phyloP scores from a whole-genome alignment of 2,329 filamentous ascomycete genomes.

The Neocatenulostroma microsporum region DNA sequence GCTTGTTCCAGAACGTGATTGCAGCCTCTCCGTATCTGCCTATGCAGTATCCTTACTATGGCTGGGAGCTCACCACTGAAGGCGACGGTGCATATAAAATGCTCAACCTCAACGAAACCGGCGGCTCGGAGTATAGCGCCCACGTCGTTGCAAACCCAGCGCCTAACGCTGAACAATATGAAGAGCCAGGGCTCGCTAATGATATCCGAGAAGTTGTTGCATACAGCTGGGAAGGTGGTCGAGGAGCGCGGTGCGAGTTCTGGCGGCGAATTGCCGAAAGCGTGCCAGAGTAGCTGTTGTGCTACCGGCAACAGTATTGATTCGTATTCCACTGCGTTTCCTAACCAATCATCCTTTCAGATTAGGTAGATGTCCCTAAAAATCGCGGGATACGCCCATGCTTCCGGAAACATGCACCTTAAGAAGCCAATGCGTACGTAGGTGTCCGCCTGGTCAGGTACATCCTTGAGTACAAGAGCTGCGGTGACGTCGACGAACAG shows the following conservation, averaged over 20 bases:
- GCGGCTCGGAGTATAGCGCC: conserved; percentile 17
- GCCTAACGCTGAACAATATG: conserved; percentile 21
- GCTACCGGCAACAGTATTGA: no score
- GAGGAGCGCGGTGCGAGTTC: conserved; percentile 40
- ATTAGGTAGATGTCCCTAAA: no score
- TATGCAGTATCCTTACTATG: conserved; percentile 45
- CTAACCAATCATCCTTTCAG: no score
- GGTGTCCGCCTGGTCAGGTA: no score
- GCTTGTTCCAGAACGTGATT: conserved; percentile 23
- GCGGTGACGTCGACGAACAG: no score
- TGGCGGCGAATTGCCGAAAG: conserved; percentile 30
- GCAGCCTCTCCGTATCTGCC: conserved; percentile 46
- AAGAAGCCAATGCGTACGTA: no score
- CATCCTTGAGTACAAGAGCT: no score
- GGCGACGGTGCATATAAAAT: conserved; percentile 30
- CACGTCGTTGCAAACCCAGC: conserved; percentile 4
- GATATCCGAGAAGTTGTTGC: conserved; percentile 36
- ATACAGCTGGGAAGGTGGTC: conserved; percentile 40
- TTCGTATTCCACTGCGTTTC: no score
- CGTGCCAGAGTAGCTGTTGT: conserved; percentile 20
- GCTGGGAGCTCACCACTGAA: conserved; percentile 31
- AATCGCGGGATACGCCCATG: no score
- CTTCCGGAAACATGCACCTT: no score
- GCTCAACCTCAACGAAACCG: conserved; percentile 40
- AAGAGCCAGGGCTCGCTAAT: no score